These are phyloP conservation scores for Begonia loranthoides DNA, from an alignment of 306 rosid species.

Conservation along the genomic window DNA sequence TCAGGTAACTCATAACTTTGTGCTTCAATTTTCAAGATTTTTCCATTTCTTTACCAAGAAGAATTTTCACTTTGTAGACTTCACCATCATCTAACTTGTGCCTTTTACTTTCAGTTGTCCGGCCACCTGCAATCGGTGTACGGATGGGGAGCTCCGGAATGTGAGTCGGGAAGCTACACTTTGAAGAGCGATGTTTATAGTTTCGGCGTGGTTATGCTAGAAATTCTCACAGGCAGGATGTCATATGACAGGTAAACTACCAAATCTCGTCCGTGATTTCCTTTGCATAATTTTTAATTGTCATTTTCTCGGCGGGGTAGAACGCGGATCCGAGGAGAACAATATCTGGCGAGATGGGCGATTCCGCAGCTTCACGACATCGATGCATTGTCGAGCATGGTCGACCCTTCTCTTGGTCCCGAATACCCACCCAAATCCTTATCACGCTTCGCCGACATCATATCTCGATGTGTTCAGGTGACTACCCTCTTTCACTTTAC, in stretches of 20 bases:
- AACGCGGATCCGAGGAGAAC: conserved; percentile 61
- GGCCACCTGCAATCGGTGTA: conserved; percentile 62
- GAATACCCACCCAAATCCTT: conserved; percentile 71
- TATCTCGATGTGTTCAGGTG: conserved; percentile 85
- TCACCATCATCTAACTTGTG: neutral
- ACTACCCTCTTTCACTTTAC: conserved; percentile 3
- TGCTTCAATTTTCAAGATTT: neutral
- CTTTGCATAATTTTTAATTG: conserved; percentile 4
- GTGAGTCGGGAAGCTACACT: conserved; percentile 82
- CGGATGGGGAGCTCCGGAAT: conserved; percentile 97
- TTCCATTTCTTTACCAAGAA: too few species aligned
- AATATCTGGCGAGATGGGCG: conserved; percentile 87
- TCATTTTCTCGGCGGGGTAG: conserved; percentile 10
- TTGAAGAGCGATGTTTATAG: conserved; percentile 75
- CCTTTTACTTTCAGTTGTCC: conserved; percentile 54
- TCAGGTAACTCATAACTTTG: conserved; percentile 42
- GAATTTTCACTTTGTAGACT: neutral
- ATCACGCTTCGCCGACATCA: conserved; percentile 84
- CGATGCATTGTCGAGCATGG: conserved; percentile 87
- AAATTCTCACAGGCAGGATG: conserved; percentile 80
- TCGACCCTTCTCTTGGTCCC: conserved; percentile 73
- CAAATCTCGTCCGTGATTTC: neutral
- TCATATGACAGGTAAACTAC: conserved; percentile 66
- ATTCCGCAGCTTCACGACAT: conserved; percentile 90
- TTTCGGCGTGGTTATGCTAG: conserved; percentile 94